Percentiles rank a stretch among this genome's conserved stretches.
phyloP scores from a whole-genome alignment of 495 filamentous ascomycete genomes.

The Sordaria brevicollis region DNA sequence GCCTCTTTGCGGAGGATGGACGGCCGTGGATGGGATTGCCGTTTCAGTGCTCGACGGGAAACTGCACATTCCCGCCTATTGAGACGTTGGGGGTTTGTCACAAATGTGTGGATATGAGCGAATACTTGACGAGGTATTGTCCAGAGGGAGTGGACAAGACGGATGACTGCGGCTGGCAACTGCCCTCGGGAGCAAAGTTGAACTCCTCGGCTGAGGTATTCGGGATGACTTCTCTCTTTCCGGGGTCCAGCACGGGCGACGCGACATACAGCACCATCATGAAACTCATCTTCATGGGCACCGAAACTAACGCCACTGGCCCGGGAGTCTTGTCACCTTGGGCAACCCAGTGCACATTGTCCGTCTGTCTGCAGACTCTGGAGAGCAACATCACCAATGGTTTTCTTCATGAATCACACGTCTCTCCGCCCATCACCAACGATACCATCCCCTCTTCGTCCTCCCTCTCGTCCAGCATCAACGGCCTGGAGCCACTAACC shows the following conservation, averaged over 20 bases:
- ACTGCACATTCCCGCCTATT: conserved; percentile 19
- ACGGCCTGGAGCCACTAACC: background rate
- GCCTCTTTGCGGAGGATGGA: conserved; percentile 20
- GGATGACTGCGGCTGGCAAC: conserved; percentile 12
- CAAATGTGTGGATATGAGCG: conserved; percentile 18
- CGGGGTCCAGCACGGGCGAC: conserved; percentile 3
- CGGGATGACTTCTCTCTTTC: conserved; percentile 17
- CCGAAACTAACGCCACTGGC: conserved; percentile 4
- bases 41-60: conserved; percentile 17
- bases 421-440: background rate
- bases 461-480: background rate
- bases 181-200: conserved; percentile 11
- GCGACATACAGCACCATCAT: conserved; percentile 18
- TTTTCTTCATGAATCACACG: conserved; percentile 7
- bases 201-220: conserved; percentile 11
- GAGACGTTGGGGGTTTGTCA: conserved; percentile 20
- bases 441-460: background rate
- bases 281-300: conserved; percentile 18
- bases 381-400: conserved; percentile 4
- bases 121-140: conserved; percentile 15
- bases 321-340: conserved; percentile 8
- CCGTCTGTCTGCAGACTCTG: conserved; percentile 11
- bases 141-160: background rate
- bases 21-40: conserved; percentile 11
- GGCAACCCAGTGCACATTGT: conserved; percentile 12